Conservation (phyloP, 2,329 filamentous ascomycete genomes). For the Colletotrichum simmondsii region DNA sequence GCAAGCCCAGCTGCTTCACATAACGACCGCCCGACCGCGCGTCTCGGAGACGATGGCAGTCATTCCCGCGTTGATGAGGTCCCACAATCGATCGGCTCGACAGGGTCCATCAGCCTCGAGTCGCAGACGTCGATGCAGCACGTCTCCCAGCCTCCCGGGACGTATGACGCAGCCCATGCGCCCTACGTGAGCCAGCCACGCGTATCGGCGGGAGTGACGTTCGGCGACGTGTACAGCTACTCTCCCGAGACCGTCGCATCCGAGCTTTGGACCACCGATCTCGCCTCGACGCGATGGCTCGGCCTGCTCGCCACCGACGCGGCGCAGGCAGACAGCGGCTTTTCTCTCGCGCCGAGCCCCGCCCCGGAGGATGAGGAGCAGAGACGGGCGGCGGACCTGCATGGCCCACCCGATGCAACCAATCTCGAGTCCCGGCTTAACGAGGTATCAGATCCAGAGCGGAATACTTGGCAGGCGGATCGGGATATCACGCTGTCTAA, state of each 20-base stretch:
- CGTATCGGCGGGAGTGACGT: slow-evolving; percentile 16
- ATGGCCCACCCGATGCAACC: slow-evolving; percentile 11
- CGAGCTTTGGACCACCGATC: slow-evolving; percentile 42
- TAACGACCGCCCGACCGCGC: background rate
- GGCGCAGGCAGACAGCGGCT: slow-evolving; percentile 44
- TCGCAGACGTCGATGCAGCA: background rate
- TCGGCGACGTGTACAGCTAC: slow-evolving; percentile 34
- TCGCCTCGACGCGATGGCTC: slow-evolving; percentile 45
- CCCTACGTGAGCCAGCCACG: slow-evolving; percentile 12
- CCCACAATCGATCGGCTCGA: slow-evolving; percentile 4
- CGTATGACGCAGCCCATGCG: slow-evolving; percentile 1
- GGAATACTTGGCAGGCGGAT: slow-evolving; percentile 41
- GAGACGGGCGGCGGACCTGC: background rate
- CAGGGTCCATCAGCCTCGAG: background rate
- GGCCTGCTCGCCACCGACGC: slow-evolving; percentile 44
- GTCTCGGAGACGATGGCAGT: background rate
- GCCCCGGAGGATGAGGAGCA: slow-evolving; percentile 27
- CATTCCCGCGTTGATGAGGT: slow-evolving; percentile 4
- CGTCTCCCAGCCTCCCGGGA: background rate
- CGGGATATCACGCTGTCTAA: slow-evolving; percentile 38
- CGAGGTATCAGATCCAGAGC: slow-evolving; percentile 35
- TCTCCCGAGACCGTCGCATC: slow-evolving; percentile 41
- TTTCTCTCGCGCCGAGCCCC: slow-evolving; percentile 40
- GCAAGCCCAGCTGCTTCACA: slow-evolving; percentile 2
- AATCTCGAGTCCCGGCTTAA: slow-evolving; percentile 17